Base-by-base conservation (phyloP, 495 filamentous ascomycete genomes). In the Aspergillus carlsbadensis region DNA sequence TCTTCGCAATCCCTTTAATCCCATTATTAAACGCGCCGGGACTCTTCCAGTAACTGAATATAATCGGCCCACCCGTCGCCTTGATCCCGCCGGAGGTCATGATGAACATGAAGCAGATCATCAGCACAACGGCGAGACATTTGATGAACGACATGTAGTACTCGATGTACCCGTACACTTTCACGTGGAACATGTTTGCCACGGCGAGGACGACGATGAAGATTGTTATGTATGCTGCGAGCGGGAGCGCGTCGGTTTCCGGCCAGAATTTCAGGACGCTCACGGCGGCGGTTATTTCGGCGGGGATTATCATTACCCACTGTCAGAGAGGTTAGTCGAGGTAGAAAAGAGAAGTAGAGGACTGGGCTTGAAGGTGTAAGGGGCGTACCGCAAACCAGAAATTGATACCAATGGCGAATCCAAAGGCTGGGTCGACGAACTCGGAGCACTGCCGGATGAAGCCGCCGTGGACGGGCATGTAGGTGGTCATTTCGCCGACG, bases 31-130 rank as follows among this genome's bases (percentile, higher is more conserved):
- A 65, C 0, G 67, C 67, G 3, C 67, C 64, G 0, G 67, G 67
- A 18, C 51, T 57, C 17, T 63, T 66, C 67, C 67, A 69, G 29
- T 65, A 69, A 3, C 43, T 48, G 45, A 69, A 69, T 35, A 64
- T 61, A 22, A 69, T 67, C 1, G 67, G 64, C 0, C 67, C 67
- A 18, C 64, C 52, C 1, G 67, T 67, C 14, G 62, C 67, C 5
- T 64, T 31, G 37, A 69, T 69, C 0, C 67, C 64, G 7, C 67
- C 67, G 1, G 64, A 69, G 7, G 67, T 67, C 64, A 69, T 69
- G 50, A 69, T 69, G 22, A 69, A 63, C 62, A 69, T 62, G 52
- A 69, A 69, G 46, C 58, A 69, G 3, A 69, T 69, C 64, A 69
- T 65, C 22, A 67, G 46, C 2, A 69, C 21, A 2, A 69, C 37